These are phyloP conservation scores for Penicillium lividum DNA, from an alignment of 495 filamentous ascomycete species.

Conservation along the genomic window DNA sequence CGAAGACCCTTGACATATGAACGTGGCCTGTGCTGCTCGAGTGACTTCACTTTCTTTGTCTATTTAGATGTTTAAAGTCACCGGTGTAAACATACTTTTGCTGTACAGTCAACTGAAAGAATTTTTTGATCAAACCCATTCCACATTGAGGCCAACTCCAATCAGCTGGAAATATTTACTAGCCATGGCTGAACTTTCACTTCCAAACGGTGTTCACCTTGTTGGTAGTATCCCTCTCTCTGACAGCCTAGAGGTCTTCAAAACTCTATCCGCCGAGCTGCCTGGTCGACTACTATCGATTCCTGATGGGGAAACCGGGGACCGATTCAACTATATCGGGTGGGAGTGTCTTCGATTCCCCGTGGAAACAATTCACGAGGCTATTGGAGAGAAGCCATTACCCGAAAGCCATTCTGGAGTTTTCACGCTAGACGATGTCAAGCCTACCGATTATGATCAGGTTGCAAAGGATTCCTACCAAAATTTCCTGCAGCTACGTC, in stretches of 20 bases:
- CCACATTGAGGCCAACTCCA: no score
- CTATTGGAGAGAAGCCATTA: conserved; percentile 15
- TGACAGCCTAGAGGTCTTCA: conserved; percentile 33
- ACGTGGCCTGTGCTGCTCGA: no score
- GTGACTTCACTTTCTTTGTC: no score
- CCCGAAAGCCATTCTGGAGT: conserved; percentile 13
- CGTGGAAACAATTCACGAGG: conserved; percentile 12
- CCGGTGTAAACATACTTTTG: no score
- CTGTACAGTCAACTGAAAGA: no score
- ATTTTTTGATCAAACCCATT: no score
- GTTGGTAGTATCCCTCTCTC: conserved; percentile 40
- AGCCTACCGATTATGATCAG: conserved; percentile 35
- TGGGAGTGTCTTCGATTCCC: conserved; percentile 36
- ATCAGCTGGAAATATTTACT: no score
- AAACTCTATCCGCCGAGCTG: conserved; percentile 22
- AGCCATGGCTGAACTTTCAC: no score
- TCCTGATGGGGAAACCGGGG: conserved; percentile 46
- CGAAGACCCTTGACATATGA: no score
- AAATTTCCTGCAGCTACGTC: conserved; percentile 29
- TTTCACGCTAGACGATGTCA: conserved; percentile 31
- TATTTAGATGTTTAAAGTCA: no score
- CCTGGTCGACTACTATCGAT: conserved; percentile 34
- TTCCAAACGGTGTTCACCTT: conserved; percentile 10
- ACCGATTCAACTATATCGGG: conserved; percentile 33
- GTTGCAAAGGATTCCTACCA: conserved; percentile 38